Conservation (phyloP, 352 stramenopile species). For the Phytophthora nicotianae region DNA sequence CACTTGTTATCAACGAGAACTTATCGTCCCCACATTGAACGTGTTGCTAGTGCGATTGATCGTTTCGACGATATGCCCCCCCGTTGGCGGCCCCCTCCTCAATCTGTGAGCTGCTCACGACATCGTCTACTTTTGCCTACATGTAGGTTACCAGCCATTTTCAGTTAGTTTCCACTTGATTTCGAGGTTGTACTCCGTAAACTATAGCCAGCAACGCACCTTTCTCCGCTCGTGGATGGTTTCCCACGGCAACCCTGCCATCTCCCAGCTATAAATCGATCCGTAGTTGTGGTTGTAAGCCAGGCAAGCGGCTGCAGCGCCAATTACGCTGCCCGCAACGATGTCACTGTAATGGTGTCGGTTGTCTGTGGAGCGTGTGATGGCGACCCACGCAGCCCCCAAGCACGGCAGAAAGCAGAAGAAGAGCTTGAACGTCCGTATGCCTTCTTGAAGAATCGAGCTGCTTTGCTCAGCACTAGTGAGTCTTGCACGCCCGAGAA, state of each 20-base stretch:
- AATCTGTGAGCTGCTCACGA: background rate
- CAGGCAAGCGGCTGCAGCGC: slow-evolving; percentile 37
- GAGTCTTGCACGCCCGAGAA: slow-evolving; percentile 67
- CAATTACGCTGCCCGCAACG: slow-evolving; percentile 59
- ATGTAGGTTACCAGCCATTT: background rate
- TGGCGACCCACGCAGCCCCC: slow-evolving; percentile 63
- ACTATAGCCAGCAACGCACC: slow-evolving; percentile 27
- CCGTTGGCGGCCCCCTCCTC: background rate
- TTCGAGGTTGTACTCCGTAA: background rate
- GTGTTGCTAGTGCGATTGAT: slow-evolving; percentile 12
- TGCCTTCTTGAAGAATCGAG: slow-evolving; percentile 46
- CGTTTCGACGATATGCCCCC: slow-evolving; percentile 6
- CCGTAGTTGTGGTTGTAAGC: slow-evolving; percentile 70
- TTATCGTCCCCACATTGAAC: slow-evolving; percentile 10
- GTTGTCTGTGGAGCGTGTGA: slow-evolving; percentile 79
- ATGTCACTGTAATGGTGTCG: slow-evolving; percentile 84
- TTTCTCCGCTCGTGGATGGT: slow-evolving; percentile 45
- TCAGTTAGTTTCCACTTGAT: background rate
- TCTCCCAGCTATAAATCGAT: slow-evolving; percentile 57
- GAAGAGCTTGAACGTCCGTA: slow-evolving; percentile 70
- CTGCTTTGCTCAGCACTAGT: slow-evolving; percentile 48
- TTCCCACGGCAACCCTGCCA: slow-evolving; percentile 49
- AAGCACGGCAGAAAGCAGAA: slow-evolving; percentile 67
- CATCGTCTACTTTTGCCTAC: slow-evolving; percentile 25
- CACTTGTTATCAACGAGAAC: background rate